phyloP scores from a whole-genome alignment of 441 rosid species.

The Theobroma grandiflorum region DNA sequence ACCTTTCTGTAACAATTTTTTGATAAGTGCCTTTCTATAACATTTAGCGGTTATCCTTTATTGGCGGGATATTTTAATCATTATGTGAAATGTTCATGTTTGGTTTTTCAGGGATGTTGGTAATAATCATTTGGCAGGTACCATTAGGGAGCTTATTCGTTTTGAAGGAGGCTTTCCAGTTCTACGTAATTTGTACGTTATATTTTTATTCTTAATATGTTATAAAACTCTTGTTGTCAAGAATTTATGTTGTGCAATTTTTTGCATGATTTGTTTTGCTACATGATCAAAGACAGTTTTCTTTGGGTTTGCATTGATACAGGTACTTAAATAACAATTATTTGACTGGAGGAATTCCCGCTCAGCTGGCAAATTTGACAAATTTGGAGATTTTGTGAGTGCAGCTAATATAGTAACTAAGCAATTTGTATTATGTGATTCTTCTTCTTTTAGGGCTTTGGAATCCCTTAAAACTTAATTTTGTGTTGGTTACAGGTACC shows the following conservation, averaged over 20 bases:
- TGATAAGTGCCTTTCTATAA: background rate
- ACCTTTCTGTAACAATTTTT: background rate
- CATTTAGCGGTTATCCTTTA: background rate
- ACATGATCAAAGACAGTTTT: background rate
- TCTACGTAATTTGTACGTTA: constrained; percentile 87
- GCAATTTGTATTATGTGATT: background rate
- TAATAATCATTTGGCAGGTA: constrained; percentile 93
- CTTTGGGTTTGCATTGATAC: constrained; percentile 26
- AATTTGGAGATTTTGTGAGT: constrained; percentile 94
- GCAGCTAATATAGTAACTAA: background rate
- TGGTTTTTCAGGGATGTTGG: constrained; percentile 79
- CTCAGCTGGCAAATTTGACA: constrained; percentile 90
- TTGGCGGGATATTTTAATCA: background rate
- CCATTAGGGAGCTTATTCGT: constrained; percentile 90
- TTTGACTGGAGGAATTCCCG: constrained; percentile 93
- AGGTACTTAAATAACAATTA: constrained; percentile 92
- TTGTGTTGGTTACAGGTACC: constrained; percentile 58
- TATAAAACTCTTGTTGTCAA: background rate
- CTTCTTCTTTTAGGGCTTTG: background rate
- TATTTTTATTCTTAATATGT: background rate
- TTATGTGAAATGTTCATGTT: background rate
- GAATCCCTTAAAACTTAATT: constrained; percentile 3
- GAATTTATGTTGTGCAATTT: background rate
- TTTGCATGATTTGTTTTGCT: background rate
- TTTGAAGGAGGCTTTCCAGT: constrained; percentile 88